Evolutionary conservation across 352 stramenopile species (phyloP), one percentile per base, ranked within the genome.

Genomic region (Pythium rhizo-oryzae): DNA sequence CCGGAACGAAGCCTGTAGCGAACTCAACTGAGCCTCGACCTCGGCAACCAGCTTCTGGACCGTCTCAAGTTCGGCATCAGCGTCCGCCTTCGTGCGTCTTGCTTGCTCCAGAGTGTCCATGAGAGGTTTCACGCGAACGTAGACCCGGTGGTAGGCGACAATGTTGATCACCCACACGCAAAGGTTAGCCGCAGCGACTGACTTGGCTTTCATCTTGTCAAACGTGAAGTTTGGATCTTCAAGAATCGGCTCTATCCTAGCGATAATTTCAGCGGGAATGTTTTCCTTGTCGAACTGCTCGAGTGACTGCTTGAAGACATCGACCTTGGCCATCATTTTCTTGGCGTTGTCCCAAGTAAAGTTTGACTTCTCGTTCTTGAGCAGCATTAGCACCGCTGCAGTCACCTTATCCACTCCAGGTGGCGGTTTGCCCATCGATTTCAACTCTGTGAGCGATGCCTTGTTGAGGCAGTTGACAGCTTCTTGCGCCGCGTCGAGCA

Each of bases 291-390:
- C 84, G 55, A 97, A 98, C 23, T 93, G 81, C 69, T 97, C 90
- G 2, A 98, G 75, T 39, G 85, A 78, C 41, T 93, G 76, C 77
- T 98, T 97, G 77, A 98, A 98, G 7, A 90, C 79, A 64, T 98
- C 92, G 15, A 97, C 86, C 41, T 97, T 98, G 2, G 93, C 93
- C 93, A 98, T 98, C 93, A 98, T 98, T 69, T 97, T 98, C 80
- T 97, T 98, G 13, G 93, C 93, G 65, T 97, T 98, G 43, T 98
- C 93, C 93, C 93, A 98, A 47, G 85, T 92, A 51, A 98, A 96
- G 66, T 97, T 97, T 60, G 96, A 96, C 39, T 92, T 97, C 71
- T 98, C 92, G 47, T 92, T 86, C 75, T 97, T 97, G n/a, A 98
- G 51, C 76, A 98, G 90, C 73, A 98, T 97, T 1, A 98, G 72